Base-by-base conservation (phyloP, 768 basidiomycete genomes). In the Pleurotus citrinopileatus region DNA sequence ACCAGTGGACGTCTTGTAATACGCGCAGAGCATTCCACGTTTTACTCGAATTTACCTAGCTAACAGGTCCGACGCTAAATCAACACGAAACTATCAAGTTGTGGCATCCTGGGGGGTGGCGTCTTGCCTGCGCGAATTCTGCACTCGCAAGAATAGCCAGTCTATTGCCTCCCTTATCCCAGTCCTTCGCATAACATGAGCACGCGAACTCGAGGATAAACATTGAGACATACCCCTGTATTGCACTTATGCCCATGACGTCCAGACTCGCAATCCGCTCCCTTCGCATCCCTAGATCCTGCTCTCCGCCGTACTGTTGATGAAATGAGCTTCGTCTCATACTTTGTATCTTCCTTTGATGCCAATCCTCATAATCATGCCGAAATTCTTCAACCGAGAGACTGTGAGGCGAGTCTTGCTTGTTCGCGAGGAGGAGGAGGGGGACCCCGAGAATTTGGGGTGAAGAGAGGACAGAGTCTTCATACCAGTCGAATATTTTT, bases 71-170 rank as follows among this genome's bases (percentile, higher is more conserved):
- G n/a, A n/a, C n/a, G n/a, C n/a, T n/a, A n/a, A n/a, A n/a, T n/a
- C n/a, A n/a, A n/a, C n/a, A n/a, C n/a, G n/a, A n/a, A n/a, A n/a
- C n/a, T n/a, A n/a, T n/a, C n/a, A n/a, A n/a, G n/a, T n/a, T n/a
- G n/a, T n/a, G n/a, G n/a, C n/a, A n/a, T n/a, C n/a, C n/a, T n/a
- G n/a, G n/a, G n/a, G n/a, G n/a, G n/a, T n/a, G n/a, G n/a, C 48
- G 19, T 51, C 48, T 37, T 34, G 34, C 34, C 48, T 51, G 20
- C 48, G 48, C 15, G 48, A 34, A 60, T 94, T 94, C 70, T 96
- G 93, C 3, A 97, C 94, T 0, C 94, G 81, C 52, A 95, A 83
- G 65, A 96, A 96, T 23, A 98, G 65, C 95, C 95, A 98, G 63
- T 97, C 90, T 2, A 97, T 90, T 0, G 91, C 94, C 46, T 89